Conservation (phyloP, 1,284 basidiomycete species). For the Psilocybe mexicana region DNA sequence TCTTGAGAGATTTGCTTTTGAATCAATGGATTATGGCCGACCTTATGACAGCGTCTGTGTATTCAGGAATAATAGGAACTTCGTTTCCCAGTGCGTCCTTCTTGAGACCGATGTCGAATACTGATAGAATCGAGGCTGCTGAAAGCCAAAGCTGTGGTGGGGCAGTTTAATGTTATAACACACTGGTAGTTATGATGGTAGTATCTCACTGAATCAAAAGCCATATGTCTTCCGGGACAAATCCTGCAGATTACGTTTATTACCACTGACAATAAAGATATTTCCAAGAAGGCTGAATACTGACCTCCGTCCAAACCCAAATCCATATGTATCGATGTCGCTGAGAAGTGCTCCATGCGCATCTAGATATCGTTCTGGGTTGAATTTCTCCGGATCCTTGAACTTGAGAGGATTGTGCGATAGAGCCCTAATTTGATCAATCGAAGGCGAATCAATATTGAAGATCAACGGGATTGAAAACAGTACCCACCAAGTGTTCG, state of each 20-base stretch:
- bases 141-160: slow-evolving; percentile 34
- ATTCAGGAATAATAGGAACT: slow-evolving; percentile 27
- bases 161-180: not conserved
- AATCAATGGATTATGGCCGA: slow-evolving; percentile 5
- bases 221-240: slow-evolving; percentile 27
- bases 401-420: slow-evolving; percentile 28
- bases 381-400: slow-evolving; percentile 26
- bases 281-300: not conserved
- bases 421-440: slow-evolving; percentile 27
- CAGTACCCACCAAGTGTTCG: not conserved
- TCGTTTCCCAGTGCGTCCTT: slow-evolving; percentile 27
- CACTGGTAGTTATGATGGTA: not conserved
- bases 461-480: not conserved
- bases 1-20: too few species aligned
- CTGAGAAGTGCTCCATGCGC: not conserved
- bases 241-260: slow-evolving; percentile 10
- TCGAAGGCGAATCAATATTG: not conserved
- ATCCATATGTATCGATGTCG: slow-evolving; percentile 21
- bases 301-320: slow-evolving; percentile 30
- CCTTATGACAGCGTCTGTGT: slow-evolving; percentile 17
- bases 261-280: not conserved
- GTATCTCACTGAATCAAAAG: slow-evolving; percentile 4
- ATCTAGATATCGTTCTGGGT: not conserved
- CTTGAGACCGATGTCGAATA: slow-evolving; percentile 36
- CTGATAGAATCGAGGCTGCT: slow-evolving; percentile 37